Evolutionary conservation across 2,329 filamentous ascomycete species (phyloP).

Genomic region (Thelonectria blattea): DNA sequence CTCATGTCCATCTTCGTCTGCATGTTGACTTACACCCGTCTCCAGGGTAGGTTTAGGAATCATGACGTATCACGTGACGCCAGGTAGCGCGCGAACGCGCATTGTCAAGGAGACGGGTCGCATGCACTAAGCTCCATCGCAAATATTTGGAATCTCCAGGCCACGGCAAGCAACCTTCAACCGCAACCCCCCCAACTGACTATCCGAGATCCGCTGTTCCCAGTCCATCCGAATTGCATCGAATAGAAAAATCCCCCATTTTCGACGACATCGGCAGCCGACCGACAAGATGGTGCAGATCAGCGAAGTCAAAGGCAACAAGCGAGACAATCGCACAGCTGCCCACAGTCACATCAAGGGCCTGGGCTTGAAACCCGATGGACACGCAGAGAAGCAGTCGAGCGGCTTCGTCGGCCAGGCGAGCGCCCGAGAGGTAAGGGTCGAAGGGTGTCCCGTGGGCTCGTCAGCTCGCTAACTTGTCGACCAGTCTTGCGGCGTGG

Average conservation of each 20-base stretch:
- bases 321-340: conserved; percentile 93
- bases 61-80: conserved; percentile 38
- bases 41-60: conserved; percentile 14
- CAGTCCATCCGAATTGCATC: conserved; percentile 4
- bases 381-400: conserved; percentile 78
- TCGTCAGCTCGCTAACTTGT: conserved; percentile 25
- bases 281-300: conserved; percentile 77
- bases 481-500: conserved; percentile 85
- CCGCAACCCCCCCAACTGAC: conserved; percentile 16
- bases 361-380: conserved; percentile 84
- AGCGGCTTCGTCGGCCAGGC: conserved; percentile 90
- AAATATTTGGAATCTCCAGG: conserved; percentile 42
- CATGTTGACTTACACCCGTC: not conserved
- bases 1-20: no score
- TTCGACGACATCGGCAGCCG: conserved; percentile 30
- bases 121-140: conserved; percentile 41
- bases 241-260: conserved; percentile 8
- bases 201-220: conserved; percentile 14
- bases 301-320: conserved; percentile 92
- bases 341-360: conserved; percentile 98
- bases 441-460: not conserved
- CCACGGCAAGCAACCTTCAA: conserved; percentile 26
- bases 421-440: conserved; percentile 80
- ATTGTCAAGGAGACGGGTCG: conserved; percentile 32
- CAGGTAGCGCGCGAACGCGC: conserved; percentile 35